A percentile compares a stretch with the other conserved stretches of the same genome.
Conservation (phyloP, 768 basidiomycete genomes). For the Mycena galopus region DNA sequence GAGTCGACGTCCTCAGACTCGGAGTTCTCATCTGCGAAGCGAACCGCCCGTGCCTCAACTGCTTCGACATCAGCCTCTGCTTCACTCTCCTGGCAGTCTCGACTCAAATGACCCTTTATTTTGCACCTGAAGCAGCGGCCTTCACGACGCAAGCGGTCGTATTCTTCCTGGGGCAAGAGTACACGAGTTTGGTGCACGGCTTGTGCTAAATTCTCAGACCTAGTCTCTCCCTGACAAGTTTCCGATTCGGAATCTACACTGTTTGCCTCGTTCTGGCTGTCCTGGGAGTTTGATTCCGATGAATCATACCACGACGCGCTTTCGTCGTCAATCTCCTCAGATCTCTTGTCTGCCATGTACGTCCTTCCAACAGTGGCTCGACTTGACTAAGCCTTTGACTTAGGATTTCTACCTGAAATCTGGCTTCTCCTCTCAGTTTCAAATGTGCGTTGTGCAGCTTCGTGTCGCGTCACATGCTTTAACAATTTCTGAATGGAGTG, state of each 20-base stretch:
- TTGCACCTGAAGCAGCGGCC: neutral
- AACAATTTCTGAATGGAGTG: too few relatives aligned
- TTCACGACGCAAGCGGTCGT: neutral
- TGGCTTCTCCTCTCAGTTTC: too few relatives aligned
- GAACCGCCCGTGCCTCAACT: neutral
- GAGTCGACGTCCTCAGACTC: neutral
- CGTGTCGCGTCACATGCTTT: too few relatives aligned
- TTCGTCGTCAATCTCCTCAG: neutral
- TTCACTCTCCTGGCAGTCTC: neutral
- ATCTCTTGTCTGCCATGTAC: too few relatives aligned
- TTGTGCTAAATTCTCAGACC: neutral
- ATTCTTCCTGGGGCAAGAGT: neutral
- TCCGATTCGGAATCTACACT: too few relatives aligned
- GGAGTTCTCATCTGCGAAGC: neutral
- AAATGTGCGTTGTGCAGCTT: too few relatives aligned
- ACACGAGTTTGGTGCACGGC: neutral
- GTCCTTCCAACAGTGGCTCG: too few relatives aligned
- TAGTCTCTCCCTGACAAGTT: too few relatives aligned
- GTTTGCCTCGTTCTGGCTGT: too few relatives aligned
- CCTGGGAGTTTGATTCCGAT: too few relatives aligned
- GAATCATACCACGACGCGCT: neutral
- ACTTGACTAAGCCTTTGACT: too few relatives aligned
- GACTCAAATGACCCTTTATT: neutral
- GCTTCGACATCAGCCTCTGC: neutral
- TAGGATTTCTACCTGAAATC: too few relatives aligned